Evolutionary conservation across 108 stramenopile genomes (phyloP), one percentile per base, ranked within the genome.

Genomic region (Skeletonema marinoi): DNA sequence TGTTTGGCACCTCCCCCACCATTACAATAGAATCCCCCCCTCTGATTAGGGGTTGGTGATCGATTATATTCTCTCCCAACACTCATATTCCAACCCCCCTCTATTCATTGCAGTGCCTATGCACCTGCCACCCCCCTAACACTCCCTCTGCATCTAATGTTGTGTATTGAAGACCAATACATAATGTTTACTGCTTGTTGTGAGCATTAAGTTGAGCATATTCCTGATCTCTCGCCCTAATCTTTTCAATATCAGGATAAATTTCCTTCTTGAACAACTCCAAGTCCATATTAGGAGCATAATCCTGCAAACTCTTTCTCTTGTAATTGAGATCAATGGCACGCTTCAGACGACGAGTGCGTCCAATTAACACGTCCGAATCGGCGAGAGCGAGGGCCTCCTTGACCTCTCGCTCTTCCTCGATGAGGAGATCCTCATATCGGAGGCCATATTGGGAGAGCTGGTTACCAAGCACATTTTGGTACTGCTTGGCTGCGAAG

Each of bases 261-360:
- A 96, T 74, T 78, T 96, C 95, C 21, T 68, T 60, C 80, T 96
- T 96, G 75, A 92, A 91, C 4, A 89, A 72, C 65, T 87, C 88
- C 72, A 85, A 58, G n/a, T 87, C 75, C 77, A 90, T 78, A 75
- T 89, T 75, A 3, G 92, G 90, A 8, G 92, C 90, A 75, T 96
- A 96, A 73, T 93, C 90, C 50, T 84, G 78, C 60, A 92, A 80
- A 63, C 88, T 86, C 92, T 96, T 96, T 80, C 78, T 84, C 81
- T 96, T 96, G 81, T 88, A 92, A 67, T 85, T 85, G 44, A 96
- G 85, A 71, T 96, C 95, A 66, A 92, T 90, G 25, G 95, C 95
- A 36, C 93, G 90, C 86, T 92, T 92, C 70, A 96, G 80, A 56
- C 95, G 89, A 71, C 95, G 93, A 12, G 89, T 89, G 54, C 95